These are phyloP conservation scores for Blastocladiella britannica DNA, from an alignment of 192 early-diverging fungal genomes.

Conservation along the genomic window DNA sequence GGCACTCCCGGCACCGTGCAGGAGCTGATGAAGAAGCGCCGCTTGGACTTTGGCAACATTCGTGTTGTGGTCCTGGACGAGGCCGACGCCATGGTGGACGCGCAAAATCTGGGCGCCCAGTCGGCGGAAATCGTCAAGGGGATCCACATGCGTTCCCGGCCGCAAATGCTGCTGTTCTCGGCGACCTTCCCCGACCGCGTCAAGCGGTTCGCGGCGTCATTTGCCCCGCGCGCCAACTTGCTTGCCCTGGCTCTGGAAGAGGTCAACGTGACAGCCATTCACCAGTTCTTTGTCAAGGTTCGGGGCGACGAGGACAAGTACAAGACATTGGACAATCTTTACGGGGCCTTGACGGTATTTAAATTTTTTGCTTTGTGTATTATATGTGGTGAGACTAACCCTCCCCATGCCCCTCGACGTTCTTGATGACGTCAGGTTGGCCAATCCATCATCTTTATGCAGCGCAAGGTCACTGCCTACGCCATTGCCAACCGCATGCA, in stretches of 20 bases:
- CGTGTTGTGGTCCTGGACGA: constrained; percentile 88
- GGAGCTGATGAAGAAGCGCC: constrained; percentile 45
- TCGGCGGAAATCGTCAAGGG: constrained; percentile 65
- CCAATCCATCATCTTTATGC: constrained; percentile 81
- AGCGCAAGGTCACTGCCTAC: constrained; percentile 79
- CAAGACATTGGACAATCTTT: constrained; percentile 25
- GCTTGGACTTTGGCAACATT: constrained; percentile 34
- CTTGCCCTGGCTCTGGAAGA: constrained; percentile 70
- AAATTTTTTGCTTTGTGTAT: too few species aligned
- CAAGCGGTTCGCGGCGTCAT: constrained; percentile 45
- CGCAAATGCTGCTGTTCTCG: constrained; percentile 83
- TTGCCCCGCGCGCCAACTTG: constrained; percentile 73
- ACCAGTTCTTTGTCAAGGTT: constrained; percentile 96
- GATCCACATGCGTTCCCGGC: constrained; percentile 33
- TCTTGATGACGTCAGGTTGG: constrained; percentile 71
- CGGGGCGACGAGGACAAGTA: constrained; percentile 49
- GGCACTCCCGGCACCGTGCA: constrained; percentile 85
- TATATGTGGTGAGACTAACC: too few species aligned
- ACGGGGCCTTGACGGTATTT: constrained; percentile 15
- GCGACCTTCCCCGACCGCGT: constrained; percentile 77
- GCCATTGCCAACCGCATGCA: constrained; percentile 56
- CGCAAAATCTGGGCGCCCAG: constrained; percentile 67
- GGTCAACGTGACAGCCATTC: constrained; percentile 78
- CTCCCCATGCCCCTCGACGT: too few species aligned
- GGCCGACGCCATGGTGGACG: constrained; percentile 95